A percentile compares a stretch with the other conserved stretches of the same genome.
These are phyloP conservation scores for Raffaelea arxii DNA, from an alignment of 2,329 filamentous ascomycete species.

Conservation along the genomic window DNA sequence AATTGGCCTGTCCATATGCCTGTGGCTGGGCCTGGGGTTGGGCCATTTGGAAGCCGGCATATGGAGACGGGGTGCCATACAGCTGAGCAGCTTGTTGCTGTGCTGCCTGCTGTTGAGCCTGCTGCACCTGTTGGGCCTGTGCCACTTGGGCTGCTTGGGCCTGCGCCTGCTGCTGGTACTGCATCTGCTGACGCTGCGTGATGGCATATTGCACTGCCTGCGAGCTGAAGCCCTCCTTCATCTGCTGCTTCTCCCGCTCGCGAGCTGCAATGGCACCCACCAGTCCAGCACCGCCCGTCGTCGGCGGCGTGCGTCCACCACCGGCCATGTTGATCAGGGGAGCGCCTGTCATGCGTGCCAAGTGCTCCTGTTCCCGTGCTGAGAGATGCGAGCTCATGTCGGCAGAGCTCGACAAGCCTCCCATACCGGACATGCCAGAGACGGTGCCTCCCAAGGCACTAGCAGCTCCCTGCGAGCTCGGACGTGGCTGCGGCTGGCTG, in stretches of 20 bases:
- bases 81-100: slow-evolving; percentile 9
- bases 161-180: slow-evolving; percentile 24
- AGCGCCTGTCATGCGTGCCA: slow-evolving; percentile 71
- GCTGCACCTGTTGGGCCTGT: slow-evolving; percentile 3
- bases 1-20: not conserved
- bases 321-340: slow-evolving; percentile 62
- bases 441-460: slow-evolving; percentile 28
- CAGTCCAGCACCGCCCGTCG: slow-evolving; percentile 49
- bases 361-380: slow-evolving; percentile 78
- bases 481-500: slow-evolving; percentile 36
- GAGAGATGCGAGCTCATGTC: slow-evolving; percentile 52
- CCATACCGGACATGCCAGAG: slow-evolving; percentile 27
- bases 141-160: slow-evolving; percentile 15
- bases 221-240: slow-evolving; percentile 59
- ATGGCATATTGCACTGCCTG: slow-evolving; percentile 67
- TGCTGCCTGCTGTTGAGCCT: slow-evolving; percentile 13
- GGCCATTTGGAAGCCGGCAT: not conserved
- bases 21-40: not conserved
- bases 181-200: slow-evolving; percentile 46
- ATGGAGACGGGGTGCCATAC: slow-evolving; percentile 8
- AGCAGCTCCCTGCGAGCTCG: slow-evolving; percentile 50
- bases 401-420: no score
- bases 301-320: slow-evolving; percentile 34
- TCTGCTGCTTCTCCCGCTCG: slow-evolving; percentile 65
- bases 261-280: slow-evolving; percentile 72